Conservation (phyloP, 768 basidiomycete species). For the Inosperma sp. region DNA sequence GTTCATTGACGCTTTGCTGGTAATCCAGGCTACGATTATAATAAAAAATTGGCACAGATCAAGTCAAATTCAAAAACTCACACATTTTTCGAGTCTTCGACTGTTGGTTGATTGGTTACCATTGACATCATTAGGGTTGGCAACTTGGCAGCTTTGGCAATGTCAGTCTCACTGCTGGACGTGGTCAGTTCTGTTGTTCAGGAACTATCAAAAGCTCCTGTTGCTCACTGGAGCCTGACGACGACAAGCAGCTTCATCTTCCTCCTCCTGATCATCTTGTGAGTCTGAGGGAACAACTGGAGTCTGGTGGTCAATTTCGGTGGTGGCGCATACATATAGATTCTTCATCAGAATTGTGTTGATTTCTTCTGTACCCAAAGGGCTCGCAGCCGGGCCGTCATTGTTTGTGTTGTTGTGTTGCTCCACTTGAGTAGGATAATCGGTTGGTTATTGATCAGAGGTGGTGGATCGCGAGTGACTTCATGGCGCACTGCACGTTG, state of each 20-base stretch:
- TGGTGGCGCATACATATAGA: neutral
- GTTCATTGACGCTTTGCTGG: too few relatives aligned
- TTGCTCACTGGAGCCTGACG: neutral
- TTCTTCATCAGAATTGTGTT: neutral
- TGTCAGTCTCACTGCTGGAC: too few relatives aligned
- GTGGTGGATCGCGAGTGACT: neutral
- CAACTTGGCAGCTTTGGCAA: too few relatives aligned
- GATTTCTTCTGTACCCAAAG: neutral
- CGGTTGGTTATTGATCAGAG: too few relatives aligned
- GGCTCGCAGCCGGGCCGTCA: neutral
- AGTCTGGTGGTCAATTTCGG: neutral
- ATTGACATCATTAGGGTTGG: too few relatives aligned
- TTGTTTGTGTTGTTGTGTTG: neutral
- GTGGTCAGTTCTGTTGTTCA: neutral
- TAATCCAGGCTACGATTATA: too few relatives aligned
- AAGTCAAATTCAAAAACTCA: too few relatives aligned
- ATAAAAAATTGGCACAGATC: too few relatives aligned
- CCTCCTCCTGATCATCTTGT: neutral
- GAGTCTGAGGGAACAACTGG: neutral
- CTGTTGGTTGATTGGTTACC: too few relatives aligned
- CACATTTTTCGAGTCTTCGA: too few relatives aligned
- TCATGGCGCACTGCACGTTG: neutral
- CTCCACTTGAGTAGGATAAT: neutral
- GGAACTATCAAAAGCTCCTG: neutral
- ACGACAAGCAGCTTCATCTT: neutral